phyloP scores from a whole-genome alignment of 306 rosid species.

The Lathyrus oleraceus region DNA sequence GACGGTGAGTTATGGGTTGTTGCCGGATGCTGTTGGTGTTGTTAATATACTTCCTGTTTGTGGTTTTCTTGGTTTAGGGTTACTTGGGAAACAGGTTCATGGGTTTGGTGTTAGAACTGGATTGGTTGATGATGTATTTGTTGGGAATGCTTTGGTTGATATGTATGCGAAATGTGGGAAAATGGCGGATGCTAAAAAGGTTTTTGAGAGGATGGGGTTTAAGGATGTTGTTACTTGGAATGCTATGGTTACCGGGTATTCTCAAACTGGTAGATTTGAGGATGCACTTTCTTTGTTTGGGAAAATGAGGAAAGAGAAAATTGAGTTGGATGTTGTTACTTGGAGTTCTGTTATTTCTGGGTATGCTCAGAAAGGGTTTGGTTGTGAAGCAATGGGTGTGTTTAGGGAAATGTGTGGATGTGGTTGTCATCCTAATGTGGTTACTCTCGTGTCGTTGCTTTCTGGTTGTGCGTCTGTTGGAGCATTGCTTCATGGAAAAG shows the following conservation, averaged over 20 bases:
- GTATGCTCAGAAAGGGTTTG: conserved; percentile 72
- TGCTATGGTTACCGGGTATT: conserved; percentile 83
- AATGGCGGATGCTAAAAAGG: conserved; percentile 68
- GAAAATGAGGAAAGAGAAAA: conserved; percentile 62
- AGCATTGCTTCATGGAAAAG: conserved; percentile 69
- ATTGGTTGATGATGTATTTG: conserved; percentile 72
- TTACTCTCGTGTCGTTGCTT: conserved; percentile 78
- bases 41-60: conserved; percentile 81
- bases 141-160: conserved; percentile 79
- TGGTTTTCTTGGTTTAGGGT: conserved; percentile 47
- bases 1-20: conserved; percentile 31
- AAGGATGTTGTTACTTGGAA: conserved; percentile 95
- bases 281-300: conserved; percentile 59
- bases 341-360: conserved; percentile 89
- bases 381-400: conserved; percentile 65
- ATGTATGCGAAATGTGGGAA: conserved; percentile 77
- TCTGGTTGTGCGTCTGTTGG: conserved; percentile 81
- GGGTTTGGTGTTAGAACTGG: conserved; percentile 62
- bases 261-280: conserved; percentile 68
- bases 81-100: conserved; percentile 67
- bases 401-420: conserved; percentile 65
- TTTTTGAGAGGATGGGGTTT: conserved; percentile 61
- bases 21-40: conserved; percentile 64
- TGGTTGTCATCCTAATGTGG: conserved; percentile 62
- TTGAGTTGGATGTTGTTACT: conserved; percentile 76